These are phyloP conservation scores for Spencermartinsiella ligniputridi DNA, from an alignment of 1,139 yeast genomes.

Conservation along the genomic window DNA sequence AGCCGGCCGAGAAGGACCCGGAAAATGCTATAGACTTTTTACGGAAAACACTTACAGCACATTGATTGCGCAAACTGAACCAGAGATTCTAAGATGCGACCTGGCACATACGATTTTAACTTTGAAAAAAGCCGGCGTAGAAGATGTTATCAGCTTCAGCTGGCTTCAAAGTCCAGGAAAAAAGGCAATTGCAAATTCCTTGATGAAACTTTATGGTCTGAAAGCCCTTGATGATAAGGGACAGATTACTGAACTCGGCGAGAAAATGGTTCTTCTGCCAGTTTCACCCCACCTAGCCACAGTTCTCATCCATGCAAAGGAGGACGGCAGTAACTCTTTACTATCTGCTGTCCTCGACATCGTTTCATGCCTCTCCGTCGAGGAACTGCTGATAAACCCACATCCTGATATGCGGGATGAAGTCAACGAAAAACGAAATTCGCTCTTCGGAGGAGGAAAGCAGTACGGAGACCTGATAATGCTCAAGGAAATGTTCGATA, in stretches of 20 bases:
- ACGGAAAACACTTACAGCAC: conserved; percentile 63
- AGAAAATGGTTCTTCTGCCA: conserved; percentile 83
- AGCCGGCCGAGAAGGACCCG: conserved; percentile 95
- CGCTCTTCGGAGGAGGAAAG: conserved; percentile 62
- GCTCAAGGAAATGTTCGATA: conserved; percentile 70
- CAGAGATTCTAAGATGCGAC: conserved; percentile 86
- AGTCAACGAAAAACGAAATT: conserved; percentile 45
- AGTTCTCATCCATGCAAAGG: conserved; percentile 68
- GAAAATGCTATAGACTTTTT: conserved; percentile 83
- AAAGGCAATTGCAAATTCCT: conserved; percentile 69
- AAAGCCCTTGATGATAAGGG: conserved; percentile 79
- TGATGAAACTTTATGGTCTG: conserved; percentile 70
- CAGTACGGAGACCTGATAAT: conserved; percentile 79
- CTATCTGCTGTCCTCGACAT: conserved; percentile 74
- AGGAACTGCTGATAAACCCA: conserved; percentile 77
- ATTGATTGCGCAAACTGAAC: conserved; percentile 77
- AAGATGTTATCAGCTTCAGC: conserved; percentile 78
- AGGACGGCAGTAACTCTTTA: conserved; percentile 40
- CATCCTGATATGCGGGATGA: conserved; percentile 79
- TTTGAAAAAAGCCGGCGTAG: conserved; percentile 76
- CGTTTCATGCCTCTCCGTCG: conserved; percentile 89
- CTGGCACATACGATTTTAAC: conserved; percentile 79
- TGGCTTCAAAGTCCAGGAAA: conserved; percentile 92
- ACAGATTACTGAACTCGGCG: conserved; percentile 68
- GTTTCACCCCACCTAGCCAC: conserved; percentile 90